Evolutionary conservation across 2,329 filamentous ascomycete species (phyloP).

Genomic region (Fusarium sp.): DNA sequence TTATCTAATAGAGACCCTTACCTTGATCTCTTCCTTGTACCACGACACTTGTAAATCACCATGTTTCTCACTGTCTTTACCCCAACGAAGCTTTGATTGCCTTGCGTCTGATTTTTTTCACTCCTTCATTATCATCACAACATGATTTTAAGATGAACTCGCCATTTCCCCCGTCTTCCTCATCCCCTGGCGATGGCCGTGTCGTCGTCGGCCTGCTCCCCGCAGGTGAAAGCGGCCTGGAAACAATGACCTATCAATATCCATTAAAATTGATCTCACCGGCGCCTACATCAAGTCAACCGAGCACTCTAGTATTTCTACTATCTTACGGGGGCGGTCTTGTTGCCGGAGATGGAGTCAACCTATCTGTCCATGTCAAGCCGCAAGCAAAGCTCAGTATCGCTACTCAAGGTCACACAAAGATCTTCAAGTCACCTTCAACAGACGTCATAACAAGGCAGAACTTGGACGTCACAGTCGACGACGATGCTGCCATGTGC

Average conservation of each 20-base stretch:
- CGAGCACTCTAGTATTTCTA: conserved; percentile 84
- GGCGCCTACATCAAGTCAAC: conserved; percentile 69
- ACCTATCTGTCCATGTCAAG: conserved; percentile 75
- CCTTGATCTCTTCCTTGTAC: conserved; percentile 4
- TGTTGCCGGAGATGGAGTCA: conserved; percentile 85
- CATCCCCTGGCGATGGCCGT: conserved; percentile 79
- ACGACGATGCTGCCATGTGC: conserved; percentile 65
- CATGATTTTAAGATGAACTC: conserved; percentile 61
- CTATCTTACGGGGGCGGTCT: conserved; percentile 95
- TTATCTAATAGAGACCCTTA: conserved; percentile 30
- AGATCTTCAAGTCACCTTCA: conserved; percentile 85
- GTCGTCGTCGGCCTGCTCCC: conserved; percentile 80
- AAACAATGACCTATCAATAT: conserved; percentile 87
- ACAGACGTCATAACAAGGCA: conserved; percentile 68
- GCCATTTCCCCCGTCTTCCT: conserved; percentile 81
- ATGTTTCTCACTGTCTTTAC: conserved; percentile 11
- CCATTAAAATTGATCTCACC: conserved; percentile 94
- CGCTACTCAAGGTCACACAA: conserved; percentile 85
- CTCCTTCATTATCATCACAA: conserved; percentile 21
- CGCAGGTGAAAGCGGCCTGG: conserved; percentile 75
- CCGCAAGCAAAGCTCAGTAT: conserved; percentile 72
- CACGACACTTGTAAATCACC: conserved; percentile 11
- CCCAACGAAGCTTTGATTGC: neutral
- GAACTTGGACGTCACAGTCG: conserved; percentile 62
- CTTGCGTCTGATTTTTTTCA: neutral